phyloP scores from a whole-genome alignment of 495 filamentous ascomycete genomes.

The Trichoderma orchidacearum region DNA sequence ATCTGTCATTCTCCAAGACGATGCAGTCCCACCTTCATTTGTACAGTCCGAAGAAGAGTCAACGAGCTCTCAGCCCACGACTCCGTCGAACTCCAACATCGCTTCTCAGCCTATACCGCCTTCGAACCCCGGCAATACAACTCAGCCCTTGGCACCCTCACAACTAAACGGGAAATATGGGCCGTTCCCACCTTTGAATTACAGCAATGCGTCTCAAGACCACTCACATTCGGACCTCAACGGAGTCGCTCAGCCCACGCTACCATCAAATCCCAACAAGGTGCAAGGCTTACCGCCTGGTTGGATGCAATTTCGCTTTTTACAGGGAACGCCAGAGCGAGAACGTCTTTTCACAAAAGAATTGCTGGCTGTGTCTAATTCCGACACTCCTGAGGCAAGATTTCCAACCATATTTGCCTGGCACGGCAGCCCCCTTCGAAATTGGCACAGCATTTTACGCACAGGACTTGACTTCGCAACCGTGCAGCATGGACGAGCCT shows the following conservation, averaged over 20 bases:
- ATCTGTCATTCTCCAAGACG: slow-evolving; percentile 69
- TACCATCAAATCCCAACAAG: slow-evolving; percentile 21
- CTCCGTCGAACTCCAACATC: too few species aligned
- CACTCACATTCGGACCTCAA: too few species aligned
- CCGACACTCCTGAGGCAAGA: slow-evolving; percentile 13
- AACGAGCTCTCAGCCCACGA: too few species aligned
- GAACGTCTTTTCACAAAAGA: slow-evolving; percentile 62
- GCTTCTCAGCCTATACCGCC: too few species aligned
- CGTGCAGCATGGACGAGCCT: slow-evolving; percentile 49
- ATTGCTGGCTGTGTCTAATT: slow-evolving; percentile 11
- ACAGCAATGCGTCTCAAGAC: too few species aligned
- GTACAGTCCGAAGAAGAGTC: slow-evolving; percentile 19
- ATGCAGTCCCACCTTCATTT: slow-evolving; percentile 27
- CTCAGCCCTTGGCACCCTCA: too few species aligned
- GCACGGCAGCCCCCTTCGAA: slow-evolving; percentile 63
- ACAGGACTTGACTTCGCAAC: slow-evolving; percentile 63
- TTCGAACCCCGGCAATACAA: too few species aligned
- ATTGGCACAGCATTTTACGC: slow-evolving; percentile 88
- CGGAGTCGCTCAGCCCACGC: too few species aligned
- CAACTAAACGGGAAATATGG: too few species aligned
- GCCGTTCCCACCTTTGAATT: too few species aligned
- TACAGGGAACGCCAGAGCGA: slow-evolving; percentile 83
- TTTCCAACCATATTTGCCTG: slow-evolving; percentile 70
- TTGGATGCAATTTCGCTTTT: slow-evolving; percentile 75
- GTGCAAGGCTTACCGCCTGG: slow-evolving; percentile 49